Base-by-base conservation (phyloP, 768 basidiomycete species). In the Lepiota venenata region DNA sequence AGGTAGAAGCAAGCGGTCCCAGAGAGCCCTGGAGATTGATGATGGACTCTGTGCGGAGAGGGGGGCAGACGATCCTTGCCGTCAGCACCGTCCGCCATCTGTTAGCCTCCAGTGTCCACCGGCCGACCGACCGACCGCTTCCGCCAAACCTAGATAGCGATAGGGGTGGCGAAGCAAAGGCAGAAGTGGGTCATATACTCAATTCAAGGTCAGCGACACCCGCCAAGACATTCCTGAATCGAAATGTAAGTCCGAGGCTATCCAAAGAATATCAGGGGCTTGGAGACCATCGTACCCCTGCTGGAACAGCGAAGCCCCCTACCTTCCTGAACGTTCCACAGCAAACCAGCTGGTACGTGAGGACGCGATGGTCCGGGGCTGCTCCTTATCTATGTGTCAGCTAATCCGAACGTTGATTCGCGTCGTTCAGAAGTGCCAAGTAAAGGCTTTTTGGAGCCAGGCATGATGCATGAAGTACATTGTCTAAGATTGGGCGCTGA, bases 11-110 rank as follows among this genome's bases (percentile, higher is more conserved):
- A 18, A 41, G 16, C 1, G 20, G 45, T 25, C 29, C n/a, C 50
- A 29, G 29, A 10, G 25, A 29, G 36, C 40, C 50, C 50, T 51
- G 48, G 38, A 41, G 48, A 50, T 50, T 50, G 27, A 32, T 18
- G 41, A 52, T 52, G 32, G 12, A 16, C 29, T 35, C 7, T 52
- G 32, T 20, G 32, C 32, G 32, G 32, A 32, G 32, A 32, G 32
- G 10, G 42, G 20, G 15, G 21, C 18, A 36, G n/a, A 29, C 22
- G 29, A 47, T 20, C 50, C 27, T 52, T 25, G 50, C 50, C 50
- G 35, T 35, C 16, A 35, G 25, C 40, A 14, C 50, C 27, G 22
- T n/a, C 38, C 40, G 41, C 18, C 14, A 18, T 11, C 32, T 8
- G 8, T 32, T 32, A 7, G 9, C 32, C 32, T 42, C 29, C n/a